A percentile compares a stretch with the other conserved stretches of the same genome.
These are phyloP conservation scores for Tylopilus sp. DNA, from an alignment of 1,284 basidiomycete species.

Conservation along the genomic window DNA sequence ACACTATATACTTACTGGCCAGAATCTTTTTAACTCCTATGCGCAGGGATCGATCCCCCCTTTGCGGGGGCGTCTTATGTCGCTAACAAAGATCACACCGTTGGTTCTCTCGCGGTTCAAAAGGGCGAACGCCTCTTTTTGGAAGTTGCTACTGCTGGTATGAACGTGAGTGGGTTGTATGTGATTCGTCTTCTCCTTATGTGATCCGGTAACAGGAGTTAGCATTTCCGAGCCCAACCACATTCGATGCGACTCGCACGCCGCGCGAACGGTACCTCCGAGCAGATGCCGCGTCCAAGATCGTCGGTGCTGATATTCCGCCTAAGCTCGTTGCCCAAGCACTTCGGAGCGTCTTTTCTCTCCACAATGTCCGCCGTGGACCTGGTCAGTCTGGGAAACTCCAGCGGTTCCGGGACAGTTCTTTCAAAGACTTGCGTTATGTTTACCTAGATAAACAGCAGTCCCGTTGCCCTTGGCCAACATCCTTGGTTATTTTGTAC, in stretches of 20 bases:
- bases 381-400: slow-evolving; percentile 51
- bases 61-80: slow-evolving; percentile 39
- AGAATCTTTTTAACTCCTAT: slow-evolving; percentile 1
- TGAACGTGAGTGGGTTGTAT: slow-evolving; percentile 40
- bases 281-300: slow-evolving; percentile 53
- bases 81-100: slow-evolving; percentile 40
- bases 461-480: slow-evolving; percentile 48
- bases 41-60: slow-evolving; percentile 46
- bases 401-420: slow-evolving; percentile 38
- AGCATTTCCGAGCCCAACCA: slow-evolving; percentile 47
- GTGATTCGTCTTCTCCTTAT: not conserved
- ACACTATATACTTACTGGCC: slow-evolving; percentile 11
- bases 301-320: slow-evolving; percentile 52
- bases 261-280: slow-evolving; percentile 47
- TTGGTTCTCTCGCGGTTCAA: slow-evolving; percentile 42
- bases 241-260: slow-evolving; percentile 44
- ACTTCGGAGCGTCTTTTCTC: slow-evolving; percentile 46
- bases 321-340: slow-evolving; percentile 49
- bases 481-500: slow-evolving; percentile 44
- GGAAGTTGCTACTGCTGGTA: slow-evolving; percentile 52
- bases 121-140: slow-evolving; percentile 54
- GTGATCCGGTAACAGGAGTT: slow-evolving; percentile 34
- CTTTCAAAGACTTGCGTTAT: slow-evolving; percentile 34
- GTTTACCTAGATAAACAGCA: slow-evolving; percentile 46
- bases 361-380: slow-evolving; percentile 48